Base-by-base conservation (phyloP, 768 basidiomycete species). In the Naganishia onofrii region DNA sequence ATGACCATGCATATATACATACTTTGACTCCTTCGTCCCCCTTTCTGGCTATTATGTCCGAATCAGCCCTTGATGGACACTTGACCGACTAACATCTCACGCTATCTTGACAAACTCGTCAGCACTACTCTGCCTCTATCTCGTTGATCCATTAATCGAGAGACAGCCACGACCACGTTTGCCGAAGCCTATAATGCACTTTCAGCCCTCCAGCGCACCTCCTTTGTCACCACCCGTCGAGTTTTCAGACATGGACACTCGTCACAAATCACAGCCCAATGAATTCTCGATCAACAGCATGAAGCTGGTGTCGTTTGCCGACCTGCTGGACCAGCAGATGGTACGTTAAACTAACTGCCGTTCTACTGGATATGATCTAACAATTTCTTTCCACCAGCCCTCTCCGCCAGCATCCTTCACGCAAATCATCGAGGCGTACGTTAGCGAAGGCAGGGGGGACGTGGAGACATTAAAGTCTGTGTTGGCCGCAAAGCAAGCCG, bases 391-490 rank as follows among this genome's bases (percentile, higher is more conserved):
- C 34, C 21, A 23, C 29, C 54, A 80, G 76, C 76, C 81, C n/a
- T 68, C 87, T 6, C 87, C 92, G 31, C 90, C 93, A 0, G 92
- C 93, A 0, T 88, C 83, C 71, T 84, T 96, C 53, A 86, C 90
- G 57, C 92, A 93, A 75, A 93, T 96, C 52, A 87, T 96, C 29
- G 85, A 86, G 46, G 92, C 93, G 9, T 96, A 94, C 83, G 85
- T 86, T 68, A 82, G 87, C 46, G 90, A 88, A 76, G 93, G 93
- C 71, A 91, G 93, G 71, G 93, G 92, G 52, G 93, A 96, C 84
- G 85, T 93, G 28, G 92, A 94, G 65, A 89, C 94, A 87, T 84
- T 96, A 26, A 85, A 95, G 42, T 87, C 91, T 74, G 90, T 96
- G 86, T 84, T 96, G 60, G 92, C 90, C 71, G 92, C 93, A 77